Conservation (phyloP, 2,329 filamentous ascomycete species). For the Incumbomyces delicatus region DNA sequence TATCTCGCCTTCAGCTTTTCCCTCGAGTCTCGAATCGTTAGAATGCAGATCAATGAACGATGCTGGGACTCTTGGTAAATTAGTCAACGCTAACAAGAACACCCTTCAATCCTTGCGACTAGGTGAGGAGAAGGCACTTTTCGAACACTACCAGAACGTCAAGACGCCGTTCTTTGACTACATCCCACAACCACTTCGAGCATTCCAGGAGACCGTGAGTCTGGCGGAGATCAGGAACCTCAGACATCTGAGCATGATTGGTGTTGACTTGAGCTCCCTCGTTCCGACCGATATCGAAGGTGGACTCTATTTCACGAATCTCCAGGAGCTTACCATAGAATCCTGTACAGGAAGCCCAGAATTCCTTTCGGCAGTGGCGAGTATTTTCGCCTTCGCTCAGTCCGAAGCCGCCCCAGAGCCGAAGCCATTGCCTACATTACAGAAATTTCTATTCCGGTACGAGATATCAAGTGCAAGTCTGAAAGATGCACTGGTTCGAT, state of each 20-base stretch:
- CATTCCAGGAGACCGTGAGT: conserved; percentile 10
- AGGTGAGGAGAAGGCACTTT: conserved; percentile 19
- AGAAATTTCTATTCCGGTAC: conserved; percentile 19
- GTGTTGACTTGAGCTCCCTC: conserved; percentile 13
- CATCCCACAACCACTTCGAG: conserved; percentile 13
- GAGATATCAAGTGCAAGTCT: conserved; percentile 15
- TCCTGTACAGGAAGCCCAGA: conserved; percentile 17
- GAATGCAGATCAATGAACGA: conserved; percentile 17
- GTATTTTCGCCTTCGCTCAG: conserved; percentile 14
- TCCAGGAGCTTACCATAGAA: conserved; percentile 16
- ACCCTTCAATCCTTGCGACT: conserved; percentile 15
- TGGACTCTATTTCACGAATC: conserved; percentile 14
- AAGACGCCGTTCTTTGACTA: conserved; percentile 10
- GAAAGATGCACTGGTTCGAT: conserved; percentile 15
- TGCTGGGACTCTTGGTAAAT: conserved; percentile 13
- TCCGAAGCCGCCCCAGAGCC: conserved; percentile 13
- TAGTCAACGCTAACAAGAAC: conserved; percentile 15
- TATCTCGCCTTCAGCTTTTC: conserved; percentile 4
- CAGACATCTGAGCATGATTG: conserved; percentile 15
- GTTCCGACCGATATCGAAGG: conserved; percentile 12
- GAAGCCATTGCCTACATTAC: conserved; percentile 10
- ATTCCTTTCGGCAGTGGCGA: conserved; percentile 13
- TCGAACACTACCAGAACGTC: conserved; percentile 13
- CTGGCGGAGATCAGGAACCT: conserved; percentile 14
- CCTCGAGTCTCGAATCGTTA: conserved; percentile 13